Base-by-base conservation (phyloP, 192 early-diverging fungal species). In the Backusella liffmaniae region DNA sequence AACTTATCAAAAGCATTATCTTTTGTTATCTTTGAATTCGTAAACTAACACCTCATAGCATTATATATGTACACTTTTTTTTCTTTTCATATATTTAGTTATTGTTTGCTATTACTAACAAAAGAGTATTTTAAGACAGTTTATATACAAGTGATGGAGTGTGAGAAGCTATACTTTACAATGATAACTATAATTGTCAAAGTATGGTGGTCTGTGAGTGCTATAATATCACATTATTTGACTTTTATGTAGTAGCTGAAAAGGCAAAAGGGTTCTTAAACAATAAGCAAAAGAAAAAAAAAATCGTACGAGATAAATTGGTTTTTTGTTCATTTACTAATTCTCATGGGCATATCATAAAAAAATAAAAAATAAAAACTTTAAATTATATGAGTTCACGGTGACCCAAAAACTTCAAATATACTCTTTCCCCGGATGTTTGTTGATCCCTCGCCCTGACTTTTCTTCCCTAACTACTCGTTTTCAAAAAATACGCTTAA, bases 181-280 rank as follows among this genome's bases (percentile, higher is more conserved):
- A 12, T 62, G 56, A 13, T 26, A 62, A 10, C 56, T 62, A 62
- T 62, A 62, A 62, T 62, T 62, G 26, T 62, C 56, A 29, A 62
- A 62, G 26, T 62, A 62, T 29, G 9, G 56, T 23, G 56, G 26
- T 26, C 56, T 29, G 56, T 29, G 56, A 29, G 26, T n/a, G 26
- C 56, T 62, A 26, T 29, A 29, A 62, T 62, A 62, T 26, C 56
- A 62, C 26, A 62, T 62, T 29, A 62, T 62, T 62, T 62, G 56
- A 62, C 56, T 62, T 29, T 62, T 62, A 62, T 62, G 56, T 62
- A 62, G 26, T 62, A 62, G 56, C 6, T 62, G 26, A 62, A 29
- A 13, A 29, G 21, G 21, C 23, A 29, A 29, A 62, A 26, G 21
- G 15, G 4, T 16, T 44, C 12, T 16, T 16, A 44, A 44, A 16